Evolutionary conservation across 2,329 filamentous ascomycete genomes (phyloP), one percentile per base, ranked within the genome.

Genomic region (Nectriaceae sp.): DNA sequence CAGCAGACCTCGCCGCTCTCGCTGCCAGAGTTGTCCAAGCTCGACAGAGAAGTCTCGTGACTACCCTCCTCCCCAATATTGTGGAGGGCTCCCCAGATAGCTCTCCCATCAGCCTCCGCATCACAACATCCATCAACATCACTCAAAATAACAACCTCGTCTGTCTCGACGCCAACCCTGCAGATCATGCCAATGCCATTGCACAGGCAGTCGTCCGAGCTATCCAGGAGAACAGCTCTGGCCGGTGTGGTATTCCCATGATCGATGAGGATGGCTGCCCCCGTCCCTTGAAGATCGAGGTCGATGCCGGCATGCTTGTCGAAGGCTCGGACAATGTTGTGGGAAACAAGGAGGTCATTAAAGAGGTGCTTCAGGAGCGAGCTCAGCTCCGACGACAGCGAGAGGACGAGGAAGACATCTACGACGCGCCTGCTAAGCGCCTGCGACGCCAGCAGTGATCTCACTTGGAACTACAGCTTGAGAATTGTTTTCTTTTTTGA

Each of bases 101-200:
- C 38, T 70, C 71, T 2, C 65, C 75, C 40, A 71, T 81, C 49
- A 68, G 63, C 41, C 63, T 83, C 38, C 67, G 65, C 15, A 75
- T 84, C 65, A 74, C 75, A 55, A 72, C 75, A 15, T 70, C 75
- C 1, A 62, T 82, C 57, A 67, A 58, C 50, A 67, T 83, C 55
- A 64, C 65, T 31, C 74, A 73, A 51, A 70, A 70, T 62, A 68
- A 74, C 62, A 84, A 83, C 62, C 60, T 78, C 41, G 64, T 80
- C 39, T 72, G 73, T 18, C 60, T 79, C 18, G 57, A 65, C 1
- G 60, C 70, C 3, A 68, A 72, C 4, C 68, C 74, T 2, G 61
- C 70, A 4, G 62, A 65, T 4, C 68, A 71, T 40, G 74, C 75
- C 60, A 60, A 69, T 57, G 56, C 67, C 47, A 68, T 82, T 50